Conservation (phyloP, 2,329 filamentous ascomycete species). For the Ophiostoma quercus region DNA sequence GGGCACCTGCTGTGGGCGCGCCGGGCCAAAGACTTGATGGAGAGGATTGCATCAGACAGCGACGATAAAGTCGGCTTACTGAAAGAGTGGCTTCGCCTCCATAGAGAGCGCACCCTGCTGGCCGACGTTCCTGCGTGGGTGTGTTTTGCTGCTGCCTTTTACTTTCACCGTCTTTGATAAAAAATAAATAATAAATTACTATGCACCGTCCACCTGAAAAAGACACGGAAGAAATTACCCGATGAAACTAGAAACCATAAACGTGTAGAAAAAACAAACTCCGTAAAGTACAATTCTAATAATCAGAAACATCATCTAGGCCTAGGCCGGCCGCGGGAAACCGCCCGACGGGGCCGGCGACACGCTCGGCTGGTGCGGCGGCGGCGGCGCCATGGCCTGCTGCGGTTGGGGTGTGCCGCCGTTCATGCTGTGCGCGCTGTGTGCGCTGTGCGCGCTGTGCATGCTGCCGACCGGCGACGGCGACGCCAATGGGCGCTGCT, state of each 20-base stretch:
- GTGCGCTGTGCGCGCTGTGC: neutral
- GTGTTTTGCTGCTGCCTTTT: no score
- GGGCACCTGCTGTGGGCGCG: no score
- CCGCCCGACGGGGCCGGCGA: conserved; percentile 26
- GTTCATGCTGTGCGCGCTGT: conserved; percentile 11
- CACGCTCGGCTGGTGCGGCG: conserved; percentile 23
- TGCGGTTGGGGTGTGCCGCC: neutral
- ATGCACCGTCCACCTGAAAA: no score
- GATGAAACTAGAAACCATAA: neutral
- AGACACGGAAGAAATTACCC: no score
- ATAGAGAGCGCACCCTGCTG: no score
- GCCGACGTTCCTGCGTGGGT: no score
- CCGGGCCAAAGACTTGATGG: no score
- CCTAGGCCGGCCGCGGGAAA: conserved; percentile 22
- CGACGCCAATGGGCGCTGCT: conserved; percentile 13
- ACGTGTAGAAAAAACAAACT: neutral
- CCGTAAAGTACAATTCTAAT: neutral
- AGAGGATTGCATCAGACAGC: no score
- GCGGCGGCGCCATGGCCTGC: neutral
- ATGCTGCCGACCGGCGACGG: conserved; percentile 10
- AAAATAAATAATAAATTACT: no score
- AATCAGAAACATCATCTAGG: neutral
- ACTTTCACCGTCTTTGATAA: no score
- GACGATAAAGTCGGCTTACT: no score
- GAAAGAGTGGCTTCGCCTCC: no score